Conservation (phyloP, 768 basidiomycete genomes). For the Gymnopilus dilepis region DNA sequence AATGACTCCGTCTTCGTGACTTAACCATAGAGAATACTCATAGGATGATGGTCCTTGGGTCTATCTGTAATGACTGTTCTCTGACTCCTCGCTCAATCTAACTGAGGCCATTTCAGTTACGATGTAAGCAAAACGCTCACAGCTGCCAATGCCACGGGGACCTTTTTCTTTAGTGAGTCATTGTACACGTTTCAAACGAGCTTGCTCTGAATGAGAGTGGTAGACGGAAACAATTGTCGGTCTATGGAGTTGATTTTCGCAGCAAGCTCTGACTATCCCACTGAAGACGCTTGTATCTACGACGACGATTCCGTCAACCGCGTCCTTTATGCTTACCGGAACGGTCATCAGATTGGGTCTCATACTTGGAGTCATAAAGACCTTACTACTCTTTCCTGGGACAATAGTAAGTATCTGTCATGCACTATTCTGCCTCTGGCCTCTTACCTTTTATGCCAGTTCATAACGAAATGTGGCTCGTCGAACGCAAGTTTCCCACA, state of each 20-base stretch:
- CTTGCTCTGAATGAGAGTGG: neutral
- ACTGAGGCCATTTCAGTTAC: conserved; percentile 26
- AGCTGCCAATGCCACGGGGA: conserved; percentile 41
- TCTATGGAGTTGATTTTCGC: neutral
- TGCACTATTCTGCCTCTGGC: neutral
- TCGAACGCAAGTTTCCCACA: conserved; percentile 43
- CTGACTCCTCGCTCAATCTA: neutral
- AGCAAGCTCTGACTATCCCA: neutral
- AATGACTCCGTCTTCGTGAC: too few species aligned
- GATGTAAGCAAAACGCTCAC: conserved; percentile 42
- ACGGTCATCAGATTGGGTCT: conserved; percentile 49
- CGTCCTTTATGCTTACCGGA: conserved; percentile 41
- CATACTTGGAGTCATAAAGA: conserved; percentile 53
- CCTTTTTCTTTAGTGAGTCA: conserved; percentile 51
- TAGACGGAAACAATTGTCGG: conserved; percentile 48
- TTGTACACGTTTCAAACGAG: neutral
- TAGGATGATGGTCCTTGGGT: conserved; percentile 52
- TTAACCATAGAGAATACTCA: too few species aligned
- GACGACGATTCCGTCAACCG: conserved; percentile 34
- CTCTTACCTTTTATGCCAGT: conserved; percentile 29
- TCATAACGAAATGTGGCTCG: conserved; percentile 50
- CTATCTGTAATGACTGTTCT: conserved; percentile 32
- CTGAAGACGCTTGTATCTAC: conserved; percentile 46
- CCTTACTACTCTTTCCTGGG: conserved; percentile 43
- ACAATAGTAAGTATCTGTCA: conserved; percentile 38